Evolutionary conservation across 1,284 basidiomycete species (phyloP).

Genomic region (Apiotrichum siamense): DNA sequence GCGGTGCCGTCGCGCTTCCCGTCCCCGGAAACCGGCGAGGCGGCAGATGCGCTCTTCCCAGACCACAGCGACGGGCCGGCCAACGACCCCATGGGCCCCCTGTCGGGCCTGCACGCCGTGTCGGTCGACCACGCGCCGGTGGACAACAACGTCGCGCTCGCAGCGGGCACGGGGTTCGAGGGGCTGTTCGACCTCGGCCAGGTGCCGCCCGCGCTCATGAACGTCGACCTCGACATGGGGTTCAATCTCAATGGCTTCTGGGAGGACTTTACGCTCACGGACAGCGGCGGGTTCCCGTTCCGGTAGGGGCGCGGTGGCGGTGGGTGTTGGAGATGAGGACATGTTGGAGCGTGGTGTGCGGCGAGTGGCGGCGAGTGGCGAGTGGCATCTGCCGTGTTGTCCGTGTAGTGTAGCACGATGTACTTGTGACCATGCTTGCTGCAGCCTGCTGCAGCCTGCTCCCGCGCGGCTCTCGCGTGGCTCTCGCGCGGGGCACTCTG

Average conservation of each 20-base stretch:
- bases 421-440: too few species aligned
- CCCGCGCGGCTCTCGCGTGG: too few species aligned
- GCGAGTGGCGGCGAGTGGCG: neutral
- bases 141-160: neutral
- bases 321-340: neutral
- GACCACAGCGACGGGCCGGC: neutral
- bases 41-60: neutral
- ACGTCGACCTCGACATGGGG: conserved; percentile 33
- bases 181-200: conserved; percentile 14
- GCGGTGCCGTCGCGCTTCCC: conserved; percentile 41
- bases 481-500: too few species aligned
- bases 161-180: neutral
- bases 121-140: too few species aligned
- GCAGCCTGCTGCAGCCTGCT: too few species aligned
- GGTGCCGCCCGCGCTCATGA: conserved; percentile 25
- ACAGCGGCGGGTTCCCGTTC: conserved; percentile 41
- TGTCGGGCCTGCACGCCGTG: too few species aligned
- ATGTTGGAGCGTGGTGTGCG: neutral
- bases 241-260: conserved; percentile 44
- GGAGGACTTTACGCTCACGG: conserved; percentile 43
- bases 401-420: too few species aligned
- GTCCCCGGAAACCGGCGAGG: conserved; percentile 26
- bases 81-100: too few species aligned
- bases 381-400: too few species aligned
- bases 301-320: conserved; percentile 15